Conservation (phyloP, 108 stramenopile species). For the Nitzschia sp. region DNA sequence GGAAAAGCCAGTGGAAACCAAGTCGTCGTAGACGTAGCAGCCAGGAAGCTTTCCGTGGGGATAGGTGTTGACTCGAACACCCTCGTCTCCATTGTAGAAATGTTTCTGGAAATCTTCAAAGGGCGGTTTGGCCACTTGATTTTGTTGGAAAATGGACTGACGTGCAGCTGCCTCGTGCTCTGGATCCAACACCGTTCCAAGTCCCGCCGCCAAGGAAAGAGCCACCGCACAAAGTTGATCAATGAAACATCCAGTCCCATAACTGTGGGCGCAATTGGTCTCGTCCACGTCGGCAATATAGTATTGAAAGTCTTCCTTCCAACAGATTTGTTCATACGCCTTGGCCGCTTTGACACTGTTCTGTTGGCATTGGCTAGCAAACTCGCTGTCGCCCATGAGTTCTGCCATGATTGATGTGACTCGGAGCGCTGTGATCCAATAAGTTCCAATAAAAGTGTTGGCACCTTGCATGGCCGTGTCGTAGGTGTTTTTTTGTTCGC, state of each 20-base stretch:
- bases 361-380: conserved; percentile 14
- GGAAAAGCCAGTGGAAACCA: conserved; percentile 11
- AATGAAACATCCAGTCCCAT: conserved; percentile 19
- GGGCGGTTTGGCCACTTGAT: conserved; percentile 12
- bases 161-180: conserved; percentile 14
- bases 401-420: conserved; percentile 10
- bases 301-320: conserved; percentile 9
- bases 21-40: background rate
- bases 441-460: conserved; percentile 21
- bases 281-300: conserved; percentile 24
- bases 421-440: conserved; percentile 6
- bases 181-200: conserved; percentile 12
- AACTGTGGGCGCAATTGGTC: conserved; percentile 14
- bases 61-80: conserved; percentile 14
- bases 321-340: conserved; percentile 14
- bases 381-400: conserved; percentile 15
- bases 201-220: conserved; percentile 11
- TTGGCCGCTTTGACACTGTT: background rate
- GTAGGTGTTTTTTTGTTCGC: conserved; percentile 19
- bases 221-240: conserved; percentile 15
- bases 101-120: background rate
- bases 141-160: conserved; percentile 10
- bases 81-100: conserved; percentile 15
- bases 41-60: conserved; percentile 9
- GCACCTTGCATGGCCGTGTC: conserved; percentile 15